A percentile compares a stretch with the other conserved stretches of the same genome.
Conservation (phyloP, 129 eudicot genomes). For the Lonicera japonica region DNA sequence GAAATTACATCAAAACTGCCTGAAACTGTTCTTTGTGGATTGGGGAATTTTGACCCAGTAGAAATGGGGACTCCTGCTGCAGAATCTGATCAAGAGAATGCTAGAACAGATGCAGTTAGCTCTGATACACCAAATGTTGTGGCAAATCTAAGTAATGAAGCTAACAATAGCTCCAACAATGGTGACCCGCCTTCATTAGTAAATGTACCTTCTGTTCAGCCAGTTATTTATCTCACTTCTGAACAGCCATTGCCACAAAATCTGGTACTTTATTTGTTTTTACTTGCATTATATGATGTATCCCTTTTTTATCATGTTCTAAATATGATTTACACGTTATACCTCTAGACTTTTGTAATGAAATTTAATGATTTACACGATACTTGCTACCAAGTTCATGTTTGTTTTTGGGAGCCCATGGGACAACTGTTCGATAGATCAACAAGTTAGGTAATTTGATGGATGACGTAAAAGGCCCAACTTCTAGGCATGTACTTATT, state of each 20-base stretch:
- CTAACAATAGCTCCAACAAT: slow-evolving; percentile 13
- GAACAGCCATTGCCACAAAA: slow-evolving; percentile 9
- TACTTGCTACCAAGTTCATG: too few relatives aligned
- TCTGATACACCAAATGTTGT: slow-evolving; percentile 17
- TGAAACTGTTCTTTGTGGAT: slow-evolving; percentile 16
- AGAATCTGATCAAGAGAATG: slow-evolving; percentile 11
- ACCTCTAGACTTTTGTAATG: too few relatives aligned
- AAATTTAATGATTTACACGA: too few relatives aligned
- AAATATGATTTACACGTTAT: neutral
- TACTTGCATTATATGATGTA: neutral
- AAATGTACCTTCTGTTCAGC: slow-evolving; percentile 1
- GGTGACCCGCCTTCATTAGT: slow-evolving; percentile 6
- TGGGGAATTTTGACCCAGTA: too few relatives aligned
- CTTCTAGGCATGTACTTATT: too few relatives aligned
- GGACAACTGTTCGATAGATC: too few relatives aligned
- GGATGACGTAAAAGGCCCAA: too few relatives aligned
- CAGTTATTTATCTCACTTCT: slow-evolving; percentile 14
- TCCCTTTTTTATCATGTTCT: neutral
- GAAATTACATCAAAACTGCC: slow-evolving; percentile 18
- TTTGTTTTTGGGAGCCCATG: too few relatives aligned
- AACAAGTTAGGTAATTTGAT: too few relatives aligned
- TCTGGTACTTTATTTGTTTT: slow-evolving; percentile 19
- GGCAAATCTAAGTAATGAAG: slow-evolving; percentile 16
- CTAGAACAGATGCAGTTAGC: slow-evolving; percentile 7
- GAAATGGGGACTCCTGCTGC: slow-evolving; percentile 9